phyloP scores from a whole-genome alignment of 225 moss, liverwort and hornwort genomes.

The Thuidium tamariscinum region DNA sequence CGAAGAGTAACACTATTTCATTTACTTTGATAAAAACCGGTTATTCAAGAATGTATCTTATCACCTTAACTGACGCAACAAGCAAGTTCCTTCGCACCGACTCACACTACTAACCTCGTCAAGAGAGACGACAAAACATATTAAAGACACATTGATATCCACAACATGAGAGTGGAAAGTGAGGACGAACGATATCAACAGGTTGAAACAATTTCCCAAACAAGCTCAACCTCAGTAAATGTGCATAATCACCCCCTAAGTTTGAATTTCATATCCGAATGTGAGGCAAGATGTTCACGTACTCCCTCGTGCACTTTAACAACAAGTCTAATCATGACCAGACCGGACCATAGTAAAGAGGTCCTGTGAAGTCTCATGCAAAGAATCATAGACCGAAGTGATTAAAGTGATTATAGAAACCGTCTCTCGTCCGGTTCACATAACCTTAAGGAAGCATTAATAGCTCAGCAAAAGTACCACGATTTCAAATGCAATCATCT shows the following conservation, averaged over 20 bases:
- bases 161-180: background rate
- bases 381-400: background rate
- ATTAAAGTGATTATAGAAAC: background rate
- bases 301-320: background rate
- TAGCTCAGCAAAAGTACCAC: background rate
- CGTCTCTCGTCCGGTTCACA: background rate
- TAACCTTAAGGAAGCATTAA: background rate
- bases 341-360: background rate
- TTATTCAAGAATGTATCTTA: background rate
- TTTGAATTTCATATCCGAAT: background rate
- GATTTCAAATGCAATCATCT: background rate
- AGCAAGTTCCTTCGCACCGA: background rate
- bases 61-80: background rate
- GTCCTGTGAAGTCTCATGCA: background rate
- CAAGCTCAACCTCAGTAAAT: background rate
- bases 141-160: background rate
- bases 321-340: background rate
- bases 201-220: background rate
- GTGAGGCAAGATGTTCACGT: background rate
- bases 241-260: background rate
- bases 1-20: background rate
- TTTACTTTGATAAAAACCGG: background rate
- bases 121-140: background rate
- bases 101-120: background rate
- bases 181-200: background rate